These are phyloP conservation scores for Aspergillus neoniger DNA, from an alignment of 2,329 filamentous ascomycete genomes.

Conservation along the genomic window DNA sequence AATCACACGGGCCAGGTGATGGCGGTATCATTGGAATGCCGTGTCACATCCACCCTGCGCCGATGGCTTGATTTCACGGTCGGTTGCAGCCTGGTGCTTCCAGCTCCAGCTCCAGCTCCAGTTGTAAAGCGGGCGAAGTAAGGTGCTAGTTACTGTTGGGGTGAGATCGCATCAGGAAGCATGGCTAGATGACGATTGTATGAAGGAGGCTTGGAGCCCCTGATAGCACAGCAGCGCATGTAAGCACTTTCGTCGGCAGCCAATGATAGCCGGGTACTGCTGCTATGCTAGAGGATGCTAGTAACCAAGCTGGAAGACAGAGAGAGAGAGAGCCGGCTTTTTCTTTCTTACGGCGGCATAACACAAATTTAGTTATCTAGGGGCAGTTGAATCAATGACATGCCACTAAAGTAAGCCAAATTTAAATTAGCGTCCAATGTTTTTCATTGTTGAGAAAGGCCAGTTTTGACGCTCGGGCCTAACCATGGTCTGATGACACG, in stretches of 20 bases:
- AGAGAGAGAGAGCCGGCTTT: slow-evolving; percentile 4
- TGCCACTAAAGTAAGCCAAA: slow-evolving; percentile 27
- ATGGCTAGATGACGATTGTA: neutral
- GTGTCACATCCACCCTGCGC: slow-evolving; percentile 17
- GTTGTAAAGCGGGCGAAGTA: neutral
- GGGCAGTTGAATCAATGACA: slow-evolving; percentile 20
- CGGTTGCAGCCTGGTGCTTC: slow-evolving; percentile 7
- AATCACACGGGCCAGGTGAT: slow-evolving; percentile 5
- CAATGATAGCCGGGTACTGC: neutral
- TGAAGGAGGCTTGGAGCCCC: slow-evolving; percentile 13
- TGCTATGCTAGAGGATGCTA: neutral
- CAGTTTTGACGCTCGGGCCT: slow-evolving; percentile 16
- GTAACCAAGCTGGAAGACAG: slow-evolving; percentile 4
- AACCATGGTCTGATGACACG: slow-evolving; percentile 18
- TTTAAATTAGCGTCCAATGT: slow-evolving; percentile 16
- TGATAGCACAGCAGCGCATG: slow-evolving; percentile 8
- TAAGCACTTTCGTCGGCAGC: slow-evolving; percentile 6
- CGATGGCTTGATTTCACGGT: slow-evolving; percentile 9
- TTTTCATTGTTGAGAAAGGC: slow-evolving; percentile 9
- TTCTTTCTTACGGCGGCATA: slow-evolving; percentile 13
- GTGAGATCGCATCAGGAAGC: neutral
- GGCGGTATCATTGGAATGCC: slow-evolving; percentile 5
- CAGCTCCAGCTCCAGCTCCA: neutral
- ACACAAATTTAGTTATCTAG: slow-evolving; percentile 8
- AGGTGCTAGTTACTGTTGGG: neutral